phyloP scores from a whole-genome alignment of 2,329 filamentous ascomycete species.

The Penicillium sp. region DNA sequence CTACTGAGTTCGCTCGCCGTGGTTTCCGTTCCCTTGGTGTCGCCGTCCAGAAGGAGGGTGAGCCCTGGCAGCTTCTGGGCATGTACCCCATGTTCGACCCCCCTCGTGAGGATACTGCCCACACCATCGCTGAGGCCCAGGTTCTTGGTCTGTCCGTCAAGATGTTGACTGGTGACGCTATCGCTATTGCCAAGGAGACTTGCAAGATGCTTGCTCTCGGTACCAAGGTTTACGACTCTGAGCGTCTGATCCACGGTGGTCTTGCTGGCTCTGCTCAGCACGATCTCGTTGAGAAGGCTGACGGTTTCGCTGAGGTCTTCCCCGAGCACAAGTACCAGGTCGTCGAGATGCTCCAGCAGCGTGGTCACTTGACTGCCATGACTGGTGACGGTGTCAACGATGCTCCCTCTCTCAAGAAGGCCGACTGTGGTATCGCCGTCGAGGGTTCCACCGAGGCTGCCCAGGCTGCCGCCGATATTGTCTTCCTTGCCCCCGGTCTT shows the following conservation, averaged over 20 bases:
- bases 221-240: constrained; percentile 76
- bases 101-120: constrained; percentile 68
- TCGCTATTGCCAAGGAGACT: constrained; percentile 73
- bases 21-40: constrained; percentile 77
- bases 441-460: constrained; percentile 67
- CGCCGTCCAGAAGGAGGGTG: constrained; percentile 70
- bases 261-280: constrained; percentile 66
- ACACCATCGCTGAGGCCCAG: constrained; percentile 70
- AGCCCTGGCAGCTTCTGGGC: constrained; percentile 66
- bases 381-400: constrained; percentile 73
- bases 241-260: constrained; percentile 70
- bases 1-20: constrained; percentile 68
- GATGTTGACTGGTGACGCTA: constrained; percentile 76
- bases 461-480: constrained; percentile 66
- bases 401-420: constrained; percentile 67
- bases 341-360: constrained; percentile 68
- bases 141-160: constrained; percentile 71
- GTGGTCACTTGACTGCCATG: constrained; percentile 68
- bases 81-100: constrained; percentile 77
- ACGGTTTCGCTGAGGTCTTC: constrained; percentile 69
- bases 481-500: constrained; percentile 67
- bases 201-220: constrained; percentile 75
- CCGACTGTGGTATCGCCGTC: constrained; percentile 68
- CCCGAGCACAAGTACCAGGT: constrained; percentile 72
- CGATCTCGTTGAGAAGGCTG: constrained; percentile 68